Evolutionary conservation across 768 basidiomycete species (phyloP).

Genomic region (Leucosporidium scottii): DNA sequence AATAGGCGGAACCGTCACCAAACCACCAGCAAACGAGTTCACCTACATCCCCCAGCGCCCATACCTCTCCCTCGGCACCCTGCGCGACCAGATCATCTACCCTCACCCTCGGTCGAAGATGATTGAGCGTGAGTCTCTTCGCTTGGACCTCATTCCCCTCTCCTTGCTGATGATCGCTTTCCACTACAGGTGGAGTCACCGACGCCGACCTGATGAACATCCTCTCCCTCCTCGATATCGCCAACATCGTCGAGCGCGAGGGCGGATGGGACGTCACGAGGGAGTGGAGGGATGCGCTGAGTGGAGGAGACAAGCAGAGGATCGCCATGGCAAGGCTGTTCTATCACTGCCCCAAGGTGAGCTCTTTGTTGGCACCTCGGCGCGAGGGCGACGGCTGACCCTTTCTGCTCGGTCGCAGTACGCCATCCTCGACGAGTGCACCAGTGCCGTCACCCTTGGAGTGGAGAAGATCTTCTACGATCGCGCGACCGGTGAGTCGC

Average conservation of each 20-base stretch:
- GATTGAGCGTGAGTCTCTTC: conserved; percentile 56
- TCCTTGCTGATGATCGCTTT: neutral
- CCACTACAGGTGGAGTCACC: conserved; percentile 44
- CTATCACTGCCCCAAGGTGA: conserved; percentile 85
- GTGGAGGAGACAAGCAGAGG: conserved; percentile 93
- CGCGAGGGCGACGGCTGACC: neutral
- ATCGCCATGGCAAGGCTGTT: conserved; percentile 95
- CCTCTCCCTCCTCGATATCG: conserved; percentile 74
- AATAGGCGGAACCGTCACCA: conserved; percentile 69
- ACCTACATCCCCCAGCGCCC: conserved; percentile 93
- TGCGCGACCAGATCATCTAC: conserved; percentile 94
- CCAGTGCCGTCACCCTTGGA: conserved; percentile 83
- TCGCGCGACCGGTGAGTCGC: conserved; percentile 55
- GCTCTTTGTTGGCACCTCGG: conserved; percentile 21
- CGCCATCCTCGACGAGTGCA: conserved; percentile 93
- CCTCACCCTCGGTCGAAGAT: conserved; percentile 75
- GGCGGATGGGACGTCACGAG: conserved; percentile 88
- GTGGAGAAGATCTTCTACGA: conserved; percentile 95
- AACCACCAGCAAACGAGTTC: conserved; percentile 80
- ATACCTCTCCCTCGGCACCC: conserved; percentile 84
- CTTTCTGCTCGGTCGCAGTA: conserved; percentile 52
- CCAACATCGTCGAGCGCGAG: conserved; percentile 76
- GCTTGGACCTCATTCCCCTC: too few species aligned
- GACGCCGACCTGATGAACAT: conserved; percentile 68
- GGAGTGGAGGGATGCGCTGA: conserved; percentile 89